A percentile compares a stretch with the other conserved stretches of the same genome.
phyloP scores from a whole-genome alignment of 305 asterid species.

The Euphrasia arctica region DNA sequence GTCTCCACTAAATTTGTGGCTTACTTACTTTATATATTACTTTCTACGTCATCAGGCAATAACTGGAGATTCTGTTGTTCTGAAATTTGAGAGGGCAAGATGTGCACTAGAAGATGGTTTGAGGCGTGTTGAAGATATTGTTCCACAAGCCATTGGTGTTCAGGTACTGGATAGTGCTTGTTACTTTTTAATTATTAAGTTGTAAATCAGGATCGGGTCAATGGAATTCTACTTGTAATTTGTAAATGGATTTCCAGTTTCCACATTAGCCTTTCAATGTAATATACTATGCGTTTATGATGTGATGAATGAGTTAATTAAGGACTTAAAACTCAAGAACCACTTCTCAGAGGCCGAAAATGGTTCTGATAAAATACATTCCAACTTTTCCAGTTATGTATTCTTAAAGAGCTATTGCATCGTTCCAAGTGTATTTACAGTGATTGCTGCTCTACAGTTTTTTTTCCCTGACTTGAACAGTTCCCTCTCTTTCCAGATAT shows the following conservation, averaged over 20 bases:
- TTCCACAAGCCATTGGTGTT: conserved; percentile 76
- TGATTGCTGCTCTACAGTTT: conserved; percentile 10
- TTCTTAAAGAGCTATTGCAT: neutral
- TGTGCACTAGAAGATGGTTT: conserved; percentile 87
- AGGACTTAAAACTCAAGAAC: conserved; percentile 9
- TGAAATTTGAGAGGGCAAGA: conserved; percentile 92
- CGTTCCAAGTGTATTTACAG: conserved; percentile 4
- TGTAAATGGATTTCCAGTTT: neutral
- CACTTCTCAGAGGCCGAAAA: neutral
- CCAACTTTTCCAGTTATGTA: conserved; percentile 11
- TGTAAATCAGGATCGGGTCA: neutral
- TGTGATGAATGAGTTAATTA: conserved; percentile 1
- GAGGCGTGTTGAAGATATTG: conserved; percentile 91
- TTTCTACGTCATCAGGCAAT: conserved; percentile 61
- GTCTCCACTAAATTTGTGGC: neutral
- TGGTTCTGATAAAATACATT: neutral
- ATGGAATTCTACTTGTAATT: neutral
- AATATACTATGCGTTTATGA: neutral
- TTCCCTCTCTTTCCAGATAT: conserved; percentile 49
- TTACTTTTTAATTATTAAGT: conserved; percentile 10
- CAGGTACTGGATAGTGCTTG: conserved; percentile 52
- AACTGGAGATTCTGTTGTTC: conserved; percentile 89
- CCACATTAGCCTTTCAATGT: neutral
- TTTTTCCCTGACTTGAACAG: conserved; percentile 25
- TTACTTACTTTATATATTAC: conserved; percentile 11